Percentiles rank a stretch among this genome's conserved stretches.
phyloP scores from a whole-genome alignment of 2,329 filamentous ascomycete species.

The Paramyrothecium roridum region DNA sequence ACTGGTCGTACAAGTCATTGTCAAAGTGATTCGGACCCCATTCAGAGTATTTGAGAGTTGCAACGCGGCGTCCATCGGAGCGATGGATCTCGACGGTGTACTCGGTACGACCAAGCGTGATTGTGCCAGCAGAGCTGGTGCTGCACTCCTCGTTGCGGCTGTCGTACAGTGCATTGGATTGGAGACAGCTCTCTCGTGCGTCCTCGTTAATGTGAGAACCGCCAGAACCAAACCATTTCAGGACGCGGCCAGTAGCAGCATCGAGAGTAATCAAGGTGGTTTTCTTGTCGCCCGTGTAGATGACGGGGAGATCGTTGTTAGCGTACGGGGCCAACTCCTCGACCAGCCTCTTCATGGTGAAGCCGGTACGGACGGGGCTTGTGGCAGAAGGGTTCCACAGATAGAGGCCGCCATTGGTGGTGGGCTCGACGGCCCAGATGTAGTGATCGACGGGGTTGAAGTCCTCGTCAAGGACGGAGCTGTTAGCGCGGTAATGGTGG shows the following conservation, averaged over 20 bases:
- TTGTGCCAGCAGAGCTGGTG: constrained; percentile 61
- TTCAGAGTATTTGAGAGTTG: constrained; percentile 88
- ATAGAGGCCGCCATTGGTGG: constrained; percentile 80
- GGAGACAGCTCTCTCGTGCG: constrained; percentile 63
- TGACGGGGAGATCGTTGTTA: constrained; percentile 70
- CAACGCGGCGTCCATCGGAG: constrained; percentile 70
- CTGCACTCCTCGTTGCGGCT: constrained; percentile 73
- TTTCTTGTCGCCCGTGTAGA: constrained; percentile 90
- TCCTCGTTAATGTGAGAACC: constrained; percentile 66
- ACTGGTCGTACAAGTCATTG: constrained; percentile 80
- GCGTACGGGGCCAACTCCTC: constrained; percentile 77
- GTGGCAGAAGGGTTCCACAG: constrained; percentile 69
- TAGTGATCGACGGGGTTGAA: constrained; percentile 75
- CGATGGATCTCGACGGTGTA: constrained; percentile 87
- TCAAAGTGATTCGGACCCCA: constrained; percentile 94
- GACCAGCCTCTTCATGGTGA: constrained; percentile 84
- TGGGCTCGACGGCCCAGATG: constrained; percentile 94
- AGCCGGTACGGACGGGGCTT: constrained; percentile 62
- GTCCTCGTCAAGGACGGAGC: constrained; percentile 56
- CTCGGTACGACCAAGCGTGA: constrained; percentile 82
- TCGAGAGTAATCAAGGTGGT: constrained; percentile 88
- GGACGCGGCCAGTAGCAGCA: constrained; percentile 75
- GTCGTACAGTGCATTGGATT: constrained; percentile 63
- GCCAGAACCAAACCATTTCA: constrained; percentile 79
- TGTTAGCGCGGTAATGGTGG: constrained; percentile 71